These are phyloP conservation scores for Volutella citrinella DNA, from an alignment of 2,329 filamentous ascomycete genomes.

Conservation along the genomic window DNA sequence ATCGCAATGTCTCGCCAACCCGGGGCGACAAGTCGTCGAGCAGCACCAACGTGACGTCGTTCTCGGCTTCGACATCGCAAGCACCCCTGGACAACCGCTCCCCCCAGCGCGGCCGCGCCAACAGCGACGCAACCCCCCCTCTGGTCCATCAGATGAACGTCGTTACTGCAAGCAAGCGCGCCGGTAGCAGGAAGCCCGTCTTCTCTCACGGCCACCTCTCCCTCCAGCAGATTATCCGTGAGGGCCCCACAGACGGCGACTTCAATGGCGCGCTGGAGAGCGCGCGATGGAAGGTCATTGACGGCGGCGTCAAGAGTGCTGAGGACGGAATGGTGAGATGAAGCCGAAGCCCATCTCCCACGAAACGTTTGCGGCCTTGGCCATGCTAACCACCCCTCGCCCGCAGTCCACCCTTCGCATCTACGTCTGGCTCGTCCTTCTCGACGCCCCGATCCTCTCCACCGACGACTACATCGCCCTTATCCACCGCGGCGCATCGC, in stretches of 20 bases:
- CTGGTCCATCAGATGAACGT: conserved; percentile 36
- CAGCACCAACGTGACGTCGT: conserved; percentile 6
- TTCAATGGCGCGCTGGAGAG: conserved; percentile 65
- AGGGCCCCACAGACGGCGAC: conserved; percentile 74
- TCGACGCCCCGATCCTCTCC: conserved; percentile 79
- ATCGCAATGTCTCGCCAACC: conserved; percentile 34
- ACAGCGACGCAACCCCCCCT: conserved; percentile 63
- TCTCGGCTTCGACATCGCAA: too few species aligned
- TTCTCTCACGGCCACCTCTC: conserved; percentile 55
- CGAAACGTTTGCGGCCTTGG: background rate
- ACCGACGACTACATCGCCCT: conserved; percentile 88
- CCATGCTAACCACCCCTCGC: conserved; percentile 6
- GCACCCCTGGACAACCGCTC: conserved; percentile 32
- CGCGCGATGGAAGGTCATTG: conserved; percentile 69
- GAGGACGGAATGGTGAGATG: conserved; percentile 76
- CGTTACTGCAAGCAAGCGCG: conserved; percentile 33
- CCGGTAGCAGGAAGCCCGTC: conserved; percentile 41
- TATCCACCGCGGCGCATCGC: conserved; percentile 88
- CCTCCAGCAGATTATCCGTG: conserved; percentile 74
- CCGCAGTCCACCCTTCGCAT: conserved; percentile 82
- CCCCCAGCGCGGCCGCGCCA: conserved; percentile 62
- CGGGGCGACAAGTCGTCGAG: conserved; percentile 10
- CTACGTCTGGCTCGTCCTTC: conserved; percentile 92
- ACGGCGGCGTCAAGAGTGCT: conserved; percentile 74
- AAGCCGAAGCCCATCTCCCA: too few species aligned